Base-by-base conservation (phyloP, 1,284 basidiomycete species). In the Cryptococcus neoformans region DNA sequence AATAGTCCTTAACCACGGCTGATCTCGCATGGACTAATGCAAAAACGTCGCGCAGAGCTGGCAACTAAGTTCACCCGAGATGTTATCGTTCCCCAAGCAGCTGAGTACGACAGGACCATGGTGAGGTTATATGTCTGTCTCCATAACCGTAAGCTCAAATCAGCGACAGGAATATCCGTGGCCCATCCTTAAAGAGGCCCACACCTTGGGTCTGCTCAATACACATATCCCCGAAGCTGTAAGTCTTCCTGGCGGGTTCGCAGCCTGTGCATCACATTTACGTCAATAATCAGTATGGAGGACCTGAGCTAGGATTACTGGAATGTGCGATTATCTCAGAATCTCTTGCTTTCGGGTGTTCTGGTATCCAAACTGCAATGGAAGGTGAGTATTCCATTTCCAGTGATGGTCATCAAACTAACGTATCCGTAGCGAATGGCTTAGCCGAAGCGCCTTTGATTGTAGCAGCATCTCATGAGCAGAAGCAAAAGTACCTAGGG, bases 401-500 rank as follows among this genome's bases (percentile, higher is more conserved):
- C 3, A 28, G 28, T 28, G 10, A 7, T 12, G 17, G 35, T 17
- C 10, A 4, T 52, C 12, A 8, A 16, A 7, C 28, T n/a, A 16
- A 49, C 3, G 4, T n/a, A 5, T 35, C 35, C 8, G 12, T 44
- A 14, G 74, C 71, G 12, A 83, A 82, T 62, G 81, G 82, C 6
- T 69, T 83, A 1, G 81, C 81, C 0, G 79, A 82, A 59, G 81
- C 82, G 0, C 82, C 82, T 0, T 56, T 83, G 10, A 78, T 83
- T 40, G 79, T 83, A 8, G 79, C 81, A 0, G 81, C 78, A 1
- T 79, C 73, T 17, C 77, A 83, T 52, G 79, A 78, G 59, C 75
- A 74, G 47, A 83, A 82, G 71, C 62, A 63, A 54, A 83, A 82
- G 71, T 83, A 81, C 66, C 73, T 83, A n/a, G 81, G 82, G 0